These are phyloP conservation scores for Gastrolobium bilobum DNA, from an alignment of 306 rosid species.

Conservation along the genomic window DNA sequence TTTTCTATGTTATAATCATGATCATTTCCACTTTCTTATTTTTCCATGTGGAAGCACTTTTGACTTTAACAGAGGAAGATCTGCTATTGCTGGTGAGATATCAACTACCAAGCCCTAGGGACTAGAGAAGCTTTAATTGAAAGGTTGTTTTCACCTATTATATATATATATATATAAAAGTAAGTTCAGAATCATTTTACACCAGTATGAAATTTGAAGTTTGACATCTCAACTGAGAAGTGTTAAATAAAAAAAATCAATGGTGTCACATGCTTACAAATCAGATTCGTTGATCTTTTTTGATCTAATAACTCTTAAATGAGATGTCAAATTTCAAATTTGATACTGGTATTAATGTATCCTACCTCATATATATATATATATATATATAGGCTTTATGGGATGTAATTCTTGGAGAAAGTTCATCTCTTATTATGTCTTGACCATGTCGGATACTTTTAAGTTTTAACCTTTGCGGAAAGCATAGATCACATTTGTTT, in stretches of 20 bases:
- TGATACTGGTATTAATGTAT: too few relatives aligned
- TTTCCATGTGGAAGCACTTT: constrained; percentile 53
- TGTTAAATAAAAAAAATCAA: too few relatives aligned
- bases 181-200: too few relatives aligned
- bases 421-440: constrained; percentile 18
- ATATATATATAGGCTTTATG: background rate
- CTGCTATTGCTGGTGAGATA: constrained; percentile 44
- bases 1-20: constrained; percentile 51
- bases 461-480: constrained; percentile 36
- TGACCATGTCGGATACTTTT: constrained; percentile 42
- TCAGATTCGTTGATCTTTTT: too few relatives aligned
- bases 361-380: too few relatives aligned
- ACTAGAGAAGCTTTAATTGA: constrained; percentile 33
- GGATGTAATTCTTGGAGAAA: constrained; percentile 3
- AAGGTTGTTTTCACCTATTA: constrained; percentile 29
- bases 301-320: too few relatives aligned
- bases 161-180: too few relatives aligned
- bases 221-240: too few relatives aligned
- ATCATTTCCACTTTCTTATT: constrained; percentile 47
- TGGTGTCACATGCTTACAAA: too few relatives aligned
- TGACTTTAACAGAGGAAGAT: constrained; percentile 52
- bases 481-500: constrained; percentile 34
- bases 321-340: too few relatives aligned
- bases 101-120: constrained; percentile 43
- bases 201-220: too few relatives aligned